phyloP scores from a whole-genome alignment of 2,329 filamentous ascomycete genomes.

The Pezicula radicicola region DNA sequence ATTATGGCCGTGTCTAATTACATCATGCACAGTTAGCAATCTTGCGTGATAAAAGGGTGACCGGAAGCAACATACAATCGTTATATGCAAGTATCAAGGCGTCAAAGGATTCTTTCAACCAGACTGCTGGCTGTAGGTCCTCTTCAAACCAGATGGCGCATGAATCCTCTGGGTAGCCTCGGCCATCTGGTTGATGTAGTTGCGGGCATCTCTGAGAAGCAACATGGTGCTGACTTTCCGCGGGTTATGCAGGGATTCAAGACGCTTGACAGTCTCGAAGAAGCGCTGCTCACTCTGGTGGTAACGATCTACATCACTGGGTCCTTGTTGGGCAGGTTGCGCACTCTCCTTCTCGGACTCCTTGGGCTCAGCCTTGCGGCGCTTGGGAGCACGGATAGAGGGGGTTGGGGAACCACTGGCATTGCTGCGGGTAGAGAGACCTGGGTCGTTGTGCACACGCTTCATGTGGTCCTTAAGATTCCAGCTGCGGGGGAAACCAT shows the following conservation, averaged over 20 bases:
- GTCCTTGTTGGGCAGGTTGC: constrained; percentile 22
- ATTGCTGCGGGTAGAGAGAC: constrained; percentile 20
- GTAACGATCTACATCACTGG: constrained; percentile 24
- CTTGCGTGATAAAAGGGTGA: neutral
- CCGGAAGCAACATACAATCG: constrained; percentile 14
- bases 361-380: constrained; percentile 26
- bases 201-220: constrained; percentile 19
- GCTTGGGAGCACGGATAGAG: constrained; percentile 22
- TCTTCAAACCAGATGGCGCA: constrained; percentile 12
- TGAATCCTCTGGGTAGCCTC: constrained; percentile 23
- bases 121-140: constrained; percentile 15
- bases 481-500: constrained; percentile 93
- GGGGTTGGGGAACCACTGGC: constrained; percentile 21
- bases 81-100: constrained; percentile 1
- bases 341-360: constrained; percentile 23
- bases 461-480: constrained; percentile 97
- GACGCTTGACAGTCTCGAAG: constrained; percentile 20
- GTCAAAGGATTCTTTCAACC: constrained; percentile 18
- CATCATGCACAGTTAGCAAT: neutral
- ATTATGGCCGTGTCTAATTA: neutral
- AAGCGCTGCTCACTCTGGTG: constrained; percentile 22
- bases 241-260: constrained; percentile 18
- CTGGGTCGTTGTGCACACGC: constrained; percentile 69
- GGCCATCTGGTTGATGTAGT: constrained; percentile 27
- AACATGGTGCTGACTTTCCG: constrained; percentile 18